Evolutionary conservation across 306 rosid species (phyloP).

Genomic region (Cucumis cinereus): DNA sequence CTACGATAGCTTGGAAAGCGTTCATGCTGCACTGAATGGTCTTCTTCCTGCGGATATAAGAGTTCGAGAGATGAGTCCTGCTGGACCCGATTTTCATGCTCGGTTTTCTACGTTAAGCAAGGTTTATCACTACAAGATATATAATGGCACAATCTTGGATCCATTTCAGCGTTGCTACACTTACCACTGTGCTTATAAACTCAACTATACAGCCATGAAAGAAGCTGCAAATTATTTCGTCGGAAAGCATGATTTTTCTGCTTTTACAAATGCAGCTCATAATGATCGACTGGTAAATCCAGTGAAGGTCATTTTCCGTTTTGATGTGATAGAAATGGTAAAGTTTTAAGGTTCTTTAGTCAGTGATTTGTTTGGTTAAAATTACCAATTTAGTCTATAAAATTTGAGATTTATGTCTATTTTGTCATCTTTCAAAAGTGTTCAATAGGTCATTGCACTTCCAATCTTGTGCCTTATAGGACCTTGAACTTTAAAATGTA

Average conservation of each 20-base stretch:
- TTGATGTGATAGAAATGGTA: slow-evolving; percentile 66
- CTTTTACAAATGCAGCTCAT: slow-evolving; percentile 72
- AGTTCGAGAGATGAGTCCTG: slow-evolving; percentile 75
- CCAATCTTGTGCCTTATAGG: background rate
- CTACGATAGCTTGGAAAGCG: slow-evolving; percentile 45
- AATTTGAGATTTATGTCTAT: background rate
- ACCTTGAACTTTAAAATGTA: too few species aligned
- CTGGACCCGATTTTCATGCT: slow-evolving; percentile 68
- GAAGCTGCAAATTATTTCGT: slow-evolving; percentile 69
- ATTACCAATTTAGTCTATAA: too few species aligned
- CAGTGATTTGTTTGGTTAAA: background rate
- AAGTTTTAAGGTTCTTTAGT: background rate
- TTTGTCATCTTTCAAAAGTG: background rate
- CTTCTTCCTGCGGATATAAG: slow-evolving; percentile 85
- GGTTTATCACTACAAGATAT: slow-evolving; percentile 85
- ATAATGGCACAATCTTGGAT: slow-evolving; percentile 66
- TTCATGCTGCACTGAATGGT: slow-evolving; percentile 75
- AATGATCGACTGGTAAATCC: slow-evolving; percentile 57
- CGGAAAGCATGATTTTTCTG: slow-evolving; percentile 84
- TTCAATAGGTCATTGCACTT: too few species aligned
- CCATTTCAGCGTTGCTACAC: slow-evolving; percentile 71
- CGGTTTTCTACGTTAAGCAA: slow-evolving; percentile 80
- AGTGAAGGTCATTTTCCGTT: slow-evolving; percentile 55
- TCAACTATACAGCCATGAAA: slow-evolving; percentile 53
- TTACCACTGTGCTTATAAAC: slow-evolving; percentile 59